Evolutionary conservation across 306 rosid species (phyloP).

Genomic region (Dalbergia oliveri): DNA sequence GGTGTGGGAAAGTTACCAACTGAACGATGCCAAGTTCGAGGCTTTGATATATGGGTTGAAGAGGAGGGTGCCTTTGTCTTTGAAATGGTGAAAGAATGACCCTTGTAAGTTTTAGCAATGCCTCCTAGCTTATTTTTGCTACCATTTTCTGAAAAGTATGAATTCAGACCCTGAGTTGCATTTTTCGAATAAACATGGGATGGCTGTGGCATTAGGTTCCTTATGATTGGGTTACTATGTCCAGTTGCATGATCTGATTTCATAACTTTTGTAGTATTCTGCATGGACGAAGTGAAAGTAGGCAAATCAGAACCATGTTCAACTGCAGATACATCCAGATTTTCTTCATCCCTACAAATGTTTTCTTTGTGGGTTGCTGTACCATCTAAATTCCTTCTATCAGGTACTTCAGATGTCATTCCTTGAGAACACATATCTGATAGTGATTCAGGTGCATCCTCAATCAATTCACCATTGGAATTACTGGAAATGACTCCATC

Average conservation of each 20-base stretch:
- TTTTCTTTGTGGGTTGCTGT: slow-evolving; percentile 49
- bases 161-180: slow-evolving; percentile 48
- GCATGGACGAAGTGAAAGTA: slow-evolving; percentile 45
- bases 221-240: slow-evolving; percentile 40
- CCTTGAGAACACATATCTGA: slow-evolving; percentile 58
- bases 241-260: slow-evolving; percentile 52
- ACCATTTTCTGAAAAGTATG: slow-evolving; percentile 47
- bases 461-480: slow-evolving; percentile 59
- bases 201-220: slow-evolving; percentile 55
- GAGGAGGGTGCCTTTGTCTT: slow-evolving; percentile 53
- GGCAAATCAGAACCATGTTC: slow-evolving; percentile 50
- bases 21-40: slow-evolving; percentile 81
- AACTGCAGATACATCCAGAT: slow-evolving; percentile 49
- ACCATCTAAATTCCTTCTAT: slow-evolving; percentile 40
- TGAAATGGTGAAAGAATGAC: slow-evolving; percentile 48
- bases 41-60: slow-evolving; percentile 59
- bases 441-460: slow-evolving; percentile 48
- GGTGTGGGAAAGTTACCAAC: slow-evolving; percentile 49
- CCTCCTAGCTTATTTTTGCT: slow-evolving; percentile 60
- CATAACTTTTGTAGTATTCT: slow-evolving; percentile 36
- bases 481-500: slow-evolving; percentile 51
- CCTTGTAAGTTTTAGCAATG: slow-evolving; percentile 39
- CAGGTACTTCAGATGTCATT: slow-evolving; percentile 52
- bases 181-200: slow-evolving; percentile 56
- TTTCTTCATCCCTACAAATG: slow-evolving; percentile 54